Conservation (phyloP, 2,329 filamentous ascomycete genomes). For the Emergomyces africanus region DNA sequence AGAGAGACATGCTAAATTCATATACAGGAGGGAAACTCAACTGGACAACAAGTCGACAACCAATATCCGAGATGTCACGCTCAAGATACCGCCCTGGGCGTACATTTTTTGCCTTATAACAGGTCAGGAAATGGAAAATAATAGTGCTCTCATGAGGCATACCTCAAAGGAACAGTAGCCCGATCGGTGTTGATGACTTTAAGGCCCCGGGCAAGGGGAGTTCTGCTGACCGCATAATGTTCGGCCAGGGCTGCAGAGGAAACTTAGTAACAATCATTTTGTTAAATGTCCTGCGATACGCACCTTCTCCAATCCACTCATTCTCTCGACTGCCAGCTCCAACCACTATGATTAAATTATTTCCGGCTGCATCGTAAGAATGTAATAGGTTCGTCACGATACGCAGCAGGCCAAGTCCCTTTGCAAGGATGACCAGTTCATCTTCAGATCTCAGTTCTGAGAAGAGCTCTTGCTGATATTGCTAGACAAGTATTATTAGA, state of each 20-base stretch:
- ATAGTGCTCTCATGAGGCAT: slow-evolving; percentile 3
- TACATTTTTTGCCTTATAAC: slow-evolving; percentile 72
- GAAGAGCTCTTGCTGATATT: slow-evolving; percentile 94
- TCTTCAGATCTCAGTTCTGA: slow-evolving; percentile 80
- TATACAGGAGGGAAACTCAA: slow-evolving; percentile 15
- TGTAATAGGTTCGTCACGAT: slow-evolving; percentile 93
- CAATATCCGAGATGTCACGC: slow-evolving; percentile 87
- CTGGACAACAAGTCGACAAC: slow-evolving; percentile 85
- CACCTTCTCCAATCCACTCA: slow-evolving; percentile 81
- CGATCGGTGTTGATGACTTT: slow-evolving; percentile 90
- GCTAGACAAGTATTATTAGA: slow-evolving; percentile 24
- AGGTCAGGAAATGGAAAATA: slow-evolving; percentile 13
- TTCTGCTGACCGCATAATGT: slow-evolving; percentile 80
- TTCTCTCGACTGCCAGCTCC: slow-evolving; percentile 89
- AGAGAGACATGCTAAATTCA: slow-evolving; percentile 6
- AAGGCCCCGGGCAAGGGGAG: slow-evolving; percentile 69
- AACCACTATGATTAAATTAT: slow-evolving; percentile 79
- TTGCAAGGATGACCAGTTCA: slow-evolving; percentile 83
- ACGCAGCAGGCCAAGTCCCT: slow-evolving; percentile 81
- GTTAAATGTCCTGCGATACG: slow-evolving; percentile 2
- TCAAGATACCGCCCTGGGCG: slow-evolving; percentile 76
- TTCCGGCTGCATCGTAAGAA: slow-evolving; percentile 90
- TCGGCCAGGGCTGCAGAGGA: slow-evolving; percentile 58
- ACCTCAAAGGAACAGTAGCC: slow-evolving; percentile 65
- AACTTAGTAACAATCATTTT: not conserved